These are phyloP conservation scores for Clathrus columnatus DNA, from an alignment of 768 basidiomycete genomes.

Conservation along the genomic window DNA sequence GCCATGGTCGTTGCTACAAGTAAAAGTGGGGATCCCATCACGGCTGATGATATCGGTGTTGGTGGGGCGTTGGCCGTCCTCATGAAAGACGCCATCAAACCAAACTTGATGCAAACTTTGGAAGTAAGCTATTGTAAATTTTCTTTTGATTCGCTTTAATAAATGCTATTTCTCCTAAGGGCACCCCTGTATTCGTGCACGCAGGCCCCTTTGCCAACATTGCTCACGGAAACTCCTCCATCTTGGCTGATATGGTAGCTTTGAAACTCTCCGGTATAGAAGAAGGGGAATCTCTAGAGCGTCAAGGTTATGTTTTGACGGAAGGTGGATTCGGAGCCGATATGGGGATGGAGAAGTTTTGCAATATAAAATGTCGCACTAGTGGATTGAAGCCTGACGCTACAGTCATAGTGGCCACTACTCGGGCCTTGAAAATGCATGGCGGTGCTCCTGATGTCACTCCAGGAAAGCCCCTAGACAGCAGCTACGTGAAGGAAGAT, in stretches of 20 bases:
- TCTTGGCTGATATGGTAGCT: constrained; percentile 94
- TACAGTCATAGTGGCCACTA: constrained; percentile 92
- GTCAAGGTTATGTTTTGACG: constrained; percentile 91
- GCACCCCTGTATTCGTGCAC: constrained; percentile 97
- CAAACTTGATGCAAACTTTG: constrained; percentile 96
- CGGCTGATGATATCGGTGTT: constrained; percentile 93
- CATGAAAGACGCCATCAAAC: constrained; percentile 99
- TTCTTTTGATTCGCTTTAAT: neutral
- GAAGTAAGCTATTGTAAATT: constrained; percentile 40
- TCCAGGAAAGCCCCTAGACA: constrained; percentile 88
- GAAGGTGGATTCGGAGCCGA: constrained; percentile 99
- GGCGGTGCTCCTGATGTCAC: constrained; percentile 96
- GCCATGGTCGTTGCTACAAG: constrained; percentile 96
- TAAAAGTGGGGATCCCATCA: constrained; percentile 85
- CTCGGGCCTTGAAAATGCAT: constrained; percentile 98
- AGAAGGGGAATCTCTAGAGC: constrained; percentile 72
- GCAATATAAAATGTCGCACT: constrained; percentile 96
- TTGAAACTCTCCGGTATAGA: constrained; percentile 96
- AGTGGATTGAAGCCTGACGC: constrained; percentile 92
- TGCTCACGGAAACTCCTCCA: constrained; percentile 96
- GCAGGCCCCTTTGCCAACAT: constrained; percentile 99
- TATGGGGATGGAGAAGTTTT: constrained; percentile 99
- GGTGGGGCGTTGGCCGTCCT: constrained; percentile 93
- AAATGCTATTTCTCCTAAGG: constrained; percentile 31
- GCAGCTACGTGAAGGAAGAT: constrained; percentile 91